Base-by-base conservation (phyloP, 176 grass and related monocot genomes). In the Chloris gayana region DNA sequence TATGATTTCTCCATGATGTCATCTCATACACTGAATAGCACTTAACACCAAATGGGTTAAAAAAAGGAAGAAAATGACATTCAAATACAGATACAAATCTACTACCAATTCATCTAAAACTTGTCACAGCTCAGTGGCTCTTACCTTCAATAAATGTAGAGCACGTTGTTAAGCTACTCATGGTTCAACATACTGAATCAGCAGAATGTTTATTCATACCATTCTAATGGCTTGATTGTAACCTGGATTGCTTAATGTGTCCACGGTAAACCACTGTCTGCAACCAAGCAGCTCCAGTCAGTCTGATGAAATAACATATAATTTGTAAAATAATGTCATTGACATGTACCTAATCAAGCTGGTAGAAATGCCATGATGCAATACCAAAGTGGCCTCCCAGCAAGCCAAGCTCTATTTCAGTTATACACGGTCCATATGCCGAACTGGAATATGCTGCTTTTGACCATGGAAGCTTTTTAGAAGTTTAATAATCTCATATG, bases 401-500 rank as follows among this genome's bases (percentile, higher is more conserved):
- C n/a, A 61, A 47, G 46, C 65, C 14, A 66, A 77, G 0, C 73
- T 82, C 29, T 49, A 33, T 61, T 66, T 67, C 46, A 77, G 6
- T 26, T 1, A 67, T 51, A 47, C 19, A 82, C 17, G 64, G 3
- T 76, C 77, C 4, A 22, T 15, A 26, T 51, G 14, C 46, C 78
- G 49, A 85, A 76, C 49, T 34, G 50, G 82, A 39, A 59, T 50
- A 18, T 25, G 65, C 83, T 82, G 64, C 35, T 89, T 95, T 61
- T 75, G 57, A 34, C 81, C 29, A 37, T 73, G 49, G 30, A 84
- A 81, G 67, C 62, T 91, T 87, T 93, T 99, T 67, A 95, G 90
- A 88, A 95, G 79, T 79, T 90, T 99, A 77, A 91, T 89, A 80
- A 99, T 84, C 69, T 99, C 96, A 77, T 90, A 99, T 21, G 78